These are phyloP conservation scores for Asterochloris erici DNA, from an alignment of 139 green algal species.

Conservation along the genomic window DNA sequence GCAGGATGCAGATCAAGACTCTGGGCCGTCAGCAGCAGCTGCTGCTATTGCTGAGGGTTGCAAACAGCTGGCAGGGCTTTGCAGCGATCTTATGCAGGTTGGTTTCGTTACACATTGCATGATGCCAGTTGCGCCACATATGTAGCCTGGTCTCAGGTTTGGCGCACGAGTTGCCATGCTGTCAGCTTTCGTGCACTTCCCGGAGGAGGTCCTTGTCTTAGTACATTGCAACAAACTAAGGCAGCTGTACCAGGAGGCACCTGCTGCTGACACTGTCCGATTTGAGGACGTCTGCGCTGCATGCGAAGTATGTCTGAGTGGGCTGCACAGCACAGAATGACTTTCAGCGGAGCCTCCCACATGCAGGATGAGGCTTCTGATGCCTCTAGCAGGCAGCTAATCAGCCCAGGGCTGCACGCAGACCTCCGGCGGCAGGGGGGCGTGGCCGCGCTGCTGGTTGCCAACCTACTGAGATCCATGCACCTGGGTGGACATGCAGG, in stretches of 20 bases:
- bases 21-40: background rate
- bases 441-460: slow-evolving; percentile 19
- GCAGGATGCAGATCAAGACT: background rate
- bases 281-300: too few relatives aligned
- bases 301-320: too few relatives aligned
- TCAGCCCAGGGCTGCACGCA: background rate
- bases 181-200: too few relatives aligned
- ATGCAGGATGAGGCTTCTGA: too few relatives aligned
- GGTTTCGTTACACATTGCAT: background rate
- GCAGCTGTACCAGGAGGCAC: too few relatives aligned
- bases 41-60: background rate
- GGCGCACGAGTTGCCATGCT: background rate
- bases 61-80: slow-evolving; percentile 18
- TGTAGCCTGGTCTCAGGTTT: background rate
- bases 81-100: slow-evolving; percentile 21
- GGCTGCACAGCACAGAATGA: too few relatives aligned
- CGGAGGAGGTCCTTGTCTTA: too few relatives aligned
- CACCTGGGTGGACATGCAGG: slow-evolving; percentile 7
- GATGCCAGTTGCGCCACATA: background rate
- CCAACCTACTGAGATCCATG: slow-evolving; percentile 26
- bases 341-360: too few relatives aligned
- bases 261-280: too few relatives aligned
- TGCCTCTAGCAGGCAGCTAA: too few relatives aligned
- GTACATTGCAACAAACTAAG: too few relatives aligned
- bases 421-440: background rate